phyloP scores from a whole-genome alignment of 2,329 filamentous ascomycete genomes.

The Pyricularia sp. region DNA sequence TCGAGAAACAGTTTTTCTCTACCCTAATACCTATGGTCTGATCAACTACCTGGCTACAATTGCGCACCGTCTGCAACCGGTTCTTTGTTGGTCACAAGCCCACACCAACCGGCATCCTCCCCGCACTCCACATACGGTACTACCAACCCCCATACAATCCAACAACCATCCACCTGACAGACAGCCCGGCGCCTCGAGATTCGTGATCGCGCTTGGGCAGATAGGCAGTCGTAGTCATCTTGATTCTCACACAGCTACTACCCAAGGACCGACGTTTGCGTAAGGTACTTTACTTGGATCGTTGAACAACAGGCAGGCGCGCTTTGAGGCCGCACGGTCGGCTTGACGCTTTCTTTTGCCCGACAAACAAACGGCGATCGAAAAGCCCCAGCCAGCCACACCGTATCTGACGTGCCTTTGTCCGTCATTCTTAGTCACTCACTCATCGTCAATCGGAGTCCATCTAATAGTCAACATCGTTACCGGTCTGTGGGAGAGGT shows the following conservation, averaged over 20 bases:
- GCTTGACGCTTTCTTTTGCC: not conserved
- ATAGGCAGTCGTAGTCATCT: not conserved
- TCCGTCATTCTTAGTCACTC: not conserved
- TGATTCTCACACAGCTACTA: not conserved
- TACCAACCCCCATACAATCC: not conserved
- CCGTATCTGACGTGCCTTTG: not conserved
- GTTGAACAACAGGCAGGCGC: not conserved
- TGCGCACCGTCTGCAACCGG: not conserved
- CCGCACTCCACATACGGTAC: not conserved
- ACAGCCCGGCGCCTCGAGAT: not conserved
- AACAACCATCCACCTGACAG: not conserved
- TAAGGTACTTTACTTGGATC: not conserved
- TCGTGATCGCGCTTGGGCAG: not conserved
- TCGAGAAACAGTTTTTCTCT: not conserved
- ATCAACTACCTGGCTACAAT: not conserved
- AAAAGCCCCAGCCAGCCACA: not conserved
- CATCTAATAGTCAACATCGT: not conserved
- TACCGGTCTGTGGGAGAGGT: not conserved
- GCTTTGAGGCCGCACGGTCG: not conserved
- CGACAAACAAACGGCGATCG: not conserved
- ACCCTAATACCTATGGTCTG: not conserved
- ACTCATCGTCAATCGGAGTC: not conserved
- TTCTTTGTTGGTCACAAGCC: conserved; percentile 1
- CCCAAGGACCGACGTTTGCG: not conserved
- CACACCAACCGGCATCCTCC: not conserved